Evolutionary conservation across 176 grass and related monocot genomes (phyloP).

Genomic region (Thalia dealbata): DNA sequence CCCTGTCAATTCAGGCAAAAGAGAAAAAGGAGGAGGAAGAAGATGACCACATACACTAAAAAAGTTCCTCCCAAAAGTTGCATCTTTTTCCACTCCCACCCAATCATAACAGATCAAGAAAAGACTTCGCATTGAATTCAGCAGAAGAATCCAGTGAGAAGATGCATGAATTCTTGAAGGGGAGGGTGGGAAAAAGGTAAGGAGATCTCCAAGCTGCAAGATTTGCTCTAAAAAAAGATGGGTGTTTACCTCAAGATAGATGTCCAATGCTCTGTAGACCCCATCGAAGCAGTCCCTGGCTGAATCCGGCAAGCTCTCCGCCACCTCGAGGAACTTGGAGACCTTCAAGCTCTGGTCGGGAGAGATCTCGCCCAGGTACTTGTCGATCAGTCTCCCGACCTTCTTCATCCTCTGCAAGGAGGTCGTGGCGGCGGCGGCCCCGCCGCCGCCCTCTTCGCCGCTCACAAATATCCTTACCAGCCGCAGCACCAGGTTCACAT

Average conservation of each 20-base stretch:
- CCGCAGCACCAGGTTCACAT: conserved; percentile 75
- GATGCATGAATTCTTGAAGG: background rate
- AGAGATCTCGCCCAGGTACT: conserved; percentile 88
- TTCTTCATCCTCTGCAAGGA: conserved; percentile 57
- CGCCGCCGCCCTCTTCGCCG: conserved; percentile 33
- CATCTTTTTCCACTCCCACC: background rate
- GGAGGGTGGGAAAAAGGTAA: too few species aligned
- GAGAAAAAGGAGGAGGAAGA: background rate
- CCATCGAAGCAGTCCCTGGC: conserved; percentile 89
- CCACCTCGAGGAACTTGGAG: conserved; percentile 65
- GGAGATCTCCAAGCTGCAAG: background rate
- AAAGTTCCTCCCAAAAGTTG: background rate
- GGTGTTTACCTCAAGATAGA: conserved; percentile 71
- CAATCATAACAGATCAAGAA: background rate
- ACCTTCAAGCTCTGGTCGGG: conserved; percentile 71
- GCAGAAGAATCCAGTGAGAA: background rate
- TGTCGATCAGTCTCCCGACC: conserved; percentile 71
- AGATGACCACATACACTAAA: background rate
- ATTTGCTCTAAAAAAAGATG: too few species aligned
- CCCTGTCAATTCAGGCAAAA: background rate
- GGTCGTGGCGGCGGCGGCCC: background rate
- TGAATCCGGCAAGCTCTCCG: conserved; percentile 72
- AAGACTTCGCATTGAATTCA: background rate
- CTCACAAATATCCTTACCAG: conserved; percentile 64
- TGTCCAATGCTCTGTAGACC: conserved; percentile 83